Evolutionary conservation across 2,329 filamentous ascomycete species (phyloP).

Genomic region (Tolypocladium cylindrosporum): DNA sequence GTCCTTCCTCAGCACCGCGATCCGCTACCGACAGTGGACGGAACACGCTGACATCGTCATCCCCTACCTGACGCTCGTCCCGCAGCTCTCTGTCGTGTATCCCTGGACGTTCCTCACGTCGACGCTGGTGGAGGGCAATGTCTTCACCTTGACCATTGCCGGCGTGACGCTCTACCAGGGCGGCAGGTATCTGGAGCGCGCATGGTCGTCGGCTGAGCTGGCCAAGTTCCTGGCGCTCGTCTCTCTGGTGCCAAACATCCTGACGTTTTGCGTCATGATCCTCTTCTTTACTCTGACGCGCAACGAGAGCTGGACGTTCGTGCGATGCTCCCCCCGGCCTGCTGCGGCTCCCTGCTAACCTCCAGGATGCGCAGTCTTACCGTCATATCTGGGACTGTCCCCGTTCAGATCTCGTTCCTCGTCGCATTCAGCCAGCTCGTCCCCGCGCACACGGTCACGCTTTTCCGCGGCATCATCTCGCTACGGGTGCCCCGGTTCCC

Average conservation of each 20-base stretch:
- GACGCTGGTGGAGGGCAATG: slow-evolving; percentile 84
- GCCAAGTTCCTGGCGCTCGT: slow-evolving; percentile 78
- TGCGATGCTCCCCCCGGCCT: slow-evolving; percentile 8
- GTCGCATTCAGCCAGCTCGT: slow-evolving; percentile 97
- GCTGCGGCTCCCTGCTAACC: not conserved
- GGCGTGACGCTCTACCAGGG: slow-evolving; percentile 78
- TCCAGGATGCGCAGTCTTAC: slow-evolving; percentile 45
- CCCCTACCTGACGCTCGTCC: slow-evolving; percentile 81
- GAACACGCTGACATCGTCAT: slow-evolving; percentile 57
- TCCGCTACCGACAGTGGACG: slow-evolving; percentile 63
- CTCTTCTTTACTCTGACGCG: slow-evolving; percentile 62
- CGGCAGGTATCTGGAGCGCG: slow-evolving; percentile 87
- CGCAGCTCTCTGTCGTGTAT: slow-evolving; percentile 72
- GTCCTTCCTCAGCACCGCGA: slow-evolving; percentile 71
- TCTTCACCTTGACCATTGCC: slow-evolving; percentile 74
- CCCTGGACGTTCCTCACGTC: slow-evolving; percentile 88
- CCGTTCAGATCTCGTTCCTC: slow-evolving; percentile 86
- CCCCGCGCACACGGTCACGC: slow-evolving; percentile 89
- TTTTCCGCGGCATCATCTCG: slow-evolving; percentile 81
- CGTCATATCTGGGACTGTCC: slow-evolving; percentile 78
- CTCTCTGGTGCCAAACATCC: slow-evolving; percentile 68
- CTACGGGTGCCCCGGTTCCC: slow-evolving; percentile 69
- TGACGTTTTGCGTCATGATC: slow-evolving; percentile 65
- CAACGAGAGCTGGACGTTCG: slow-evolving; percentile 60
- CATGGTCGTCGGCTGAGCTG: slow-evolving; percentile 88